These are phyloP conservation scores for Gnaphalium uliginosum DNA, from an alignment of 129 eudicot genomes.

Conservation along the genomic window DNA sequence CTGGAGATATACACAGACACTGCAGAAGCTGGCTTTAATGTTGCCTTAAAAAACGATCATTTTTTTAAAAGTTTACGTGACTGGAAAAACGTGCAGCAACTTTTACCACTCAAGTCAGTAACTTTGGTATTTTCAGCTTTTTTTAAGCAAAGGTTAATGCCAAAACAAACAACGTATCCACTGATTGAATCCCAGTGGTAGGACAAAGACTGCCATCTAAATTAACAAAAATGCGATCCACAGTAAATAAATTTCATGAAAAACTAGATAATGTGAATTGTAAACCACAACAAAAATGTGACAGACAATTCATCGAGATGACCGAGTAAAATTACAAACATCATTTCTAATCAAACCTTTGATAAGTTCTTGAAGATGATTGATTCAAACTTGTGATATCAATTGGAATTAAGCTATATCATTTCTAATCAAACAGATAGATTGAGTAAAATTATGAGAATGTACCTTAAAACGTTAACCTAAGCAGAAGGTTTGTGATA, in stretches of 20 bases:
- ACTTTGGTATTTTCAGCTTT: background rate
- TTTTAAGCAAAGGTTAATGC: background rate
- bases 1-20: background rate
- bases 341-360: background rate
- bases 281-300: background rate
- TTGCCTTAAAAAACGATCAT: too few species aligned
- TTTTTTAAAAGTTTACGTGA: background rate
- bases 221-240: background rate
- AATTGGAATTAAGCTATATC: background rate
- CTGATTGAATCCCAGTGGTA: background rate
- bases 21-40: background rate
- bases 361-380: background rate
- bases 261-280: background rate
- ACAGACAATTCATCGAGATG: background rate
- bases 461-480: slow-evolving; percentile 10
- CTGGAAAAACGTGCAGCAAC: background rate
- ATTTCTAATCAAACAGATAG: background rate
- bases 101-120: background rate
- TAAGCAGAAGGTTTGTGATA: too few species aligned
- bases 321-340: background rate
- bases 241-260: background rate
- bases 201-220: background rate
- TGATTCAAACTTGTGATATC: background rate
- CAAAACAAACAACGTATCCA: background rate
- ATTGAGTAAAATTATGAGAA: background rate